phyloP scores from a whole-genome alignment of 2,329 filamentous ascomycete species.

The Cladophialophora carrionii region DNA sequence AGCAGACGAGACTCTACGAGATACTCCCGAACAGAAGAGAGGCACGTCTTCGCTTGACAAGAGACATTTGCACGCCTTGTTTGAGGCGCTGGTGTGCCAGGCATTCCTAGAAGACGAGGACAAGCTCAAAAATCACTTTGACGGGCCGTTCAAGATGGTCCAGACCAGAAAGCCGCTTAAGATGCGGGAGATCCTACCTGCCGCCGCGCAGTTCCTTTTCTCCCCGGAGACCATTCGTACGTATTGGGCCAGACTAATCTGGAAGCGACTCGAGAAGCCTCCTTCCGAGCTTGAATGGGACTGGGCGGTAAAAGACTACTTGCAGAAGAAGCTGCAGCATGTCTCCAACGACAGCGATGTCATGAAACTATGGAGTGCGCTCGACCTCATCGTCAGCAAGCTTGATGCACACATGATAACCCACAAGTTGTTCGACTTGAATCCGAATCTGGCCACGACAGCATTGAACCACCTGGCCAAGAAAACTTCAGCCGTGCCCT shows the following conservation, averaged over 20 bases:
- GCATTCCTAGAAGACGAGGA: constrained; percentile 67
- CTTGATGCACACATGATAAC: constrained; percentile 75
- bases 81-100: constrained; percentile 84
- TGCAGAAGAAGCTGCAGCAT: constrained; percentile 67
- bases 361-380: constrained; percentile 76
- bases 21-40: constrained; percentile 55
- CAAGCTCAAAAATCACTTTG: constrained; percentile 65
- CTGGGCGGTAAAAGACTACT: constrained; percentile 77
- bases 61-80: constrained; percentile 75
- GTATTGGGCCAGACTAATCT: constrained; percentile 70
- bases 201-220: constrained; percentile 84
- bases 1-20: constrained; percentile 59
- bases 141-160: constrained; percentile 79
- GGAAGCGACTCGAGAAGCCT: constrained; percentile 65
- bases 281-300: constrained; percentile 78
- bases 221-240: constrained; percentile 66
- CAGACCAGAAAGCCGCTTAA: constrained; percentile 79
- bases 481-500: constrained; percentile 65
- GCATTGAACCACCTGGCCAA: constrained; percentile 68
- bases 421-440: constrained; percentile 76
- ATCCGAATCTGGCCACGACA: constrained; percentile 67
- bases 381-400: constrained; percentile 72
- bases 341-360: constrained; percentile 63
- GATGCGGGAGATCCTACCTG: constrained; percentile 74
- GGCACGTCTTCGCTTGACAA: constrained; percentile 57